phyloP scores from a whole-genome alignment of 1,139 yeast genomes.

The Diutina mesorugosa region DNA sequence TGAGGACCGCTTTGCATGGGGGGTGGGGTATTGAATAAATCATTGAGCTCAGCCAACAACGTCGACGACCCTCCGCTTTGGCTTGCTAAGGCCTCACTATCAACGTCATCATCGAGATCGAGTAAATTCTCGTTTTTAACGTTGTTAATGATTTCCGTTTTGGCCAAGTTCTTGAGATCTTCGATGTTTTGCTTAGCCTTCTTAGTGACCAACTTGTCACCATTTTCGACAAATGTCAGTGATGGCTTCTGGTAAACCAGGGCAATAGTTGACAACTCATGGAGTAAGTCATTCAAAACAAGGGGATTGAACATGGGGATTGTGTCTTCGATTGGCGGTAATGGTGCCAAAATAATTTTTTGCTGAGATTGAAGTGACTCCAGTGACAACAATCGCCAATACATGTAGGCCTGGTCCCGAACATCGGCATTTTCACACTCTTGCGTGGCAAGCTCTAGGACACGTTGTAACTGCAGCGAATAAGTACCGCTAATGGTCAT shows the following conservation, averaged over 20 bases:
- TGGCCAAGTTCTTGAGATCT: conserved; percentile 69
- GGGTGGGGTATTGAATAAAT: conserved; percentile 37
- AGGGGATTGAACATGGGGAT: conserved; percentile 60
- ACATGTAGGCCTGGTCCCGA: conserved; percentile 85
- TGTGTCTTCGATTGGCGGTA: conserved; percentile 64
- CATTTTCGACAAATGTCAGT: conserved; percentile 42
- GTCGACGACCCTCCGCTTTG: conserved; percentile 8
- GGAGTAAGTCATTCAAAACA: conserved; percentile 52
- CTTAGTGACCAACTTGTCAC: conserved; percentile 15
- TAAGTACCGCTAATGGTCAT: conserved; percentile 20
- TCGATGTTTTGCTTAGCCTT: conserved; percentile 33
- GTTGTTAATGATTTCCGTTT: conserved; percentile 57
- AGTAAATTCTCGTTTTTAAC: conserved; percentile 70
- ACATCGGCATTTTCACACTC: conserved; percentile 84
- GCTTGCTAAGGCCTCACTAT: conserved; percentile 13
- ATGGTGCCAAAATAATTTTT: conserved; percentile 42
- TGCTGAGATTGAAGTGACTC: conserved; percentile 27
- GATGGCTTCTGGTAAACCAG: conserved; percentile 87
- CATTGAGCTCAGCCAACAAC: conserved; percentile 56
- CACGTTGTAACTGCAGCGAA: conserved; percentile 46
- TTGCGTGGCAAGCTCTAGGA: conserved; percentile 67
- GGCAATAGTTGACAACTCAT: conserved; percentile 75
- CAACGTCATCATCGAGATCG: conserved; percentile 55
- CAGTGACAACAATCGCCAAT: conserved; percentile 77
- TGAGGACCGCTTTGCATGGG: conserved; percentile 6